Conservation (phyloP, 129 eudicot species). For the Dittrichia graveolens region DNA sequence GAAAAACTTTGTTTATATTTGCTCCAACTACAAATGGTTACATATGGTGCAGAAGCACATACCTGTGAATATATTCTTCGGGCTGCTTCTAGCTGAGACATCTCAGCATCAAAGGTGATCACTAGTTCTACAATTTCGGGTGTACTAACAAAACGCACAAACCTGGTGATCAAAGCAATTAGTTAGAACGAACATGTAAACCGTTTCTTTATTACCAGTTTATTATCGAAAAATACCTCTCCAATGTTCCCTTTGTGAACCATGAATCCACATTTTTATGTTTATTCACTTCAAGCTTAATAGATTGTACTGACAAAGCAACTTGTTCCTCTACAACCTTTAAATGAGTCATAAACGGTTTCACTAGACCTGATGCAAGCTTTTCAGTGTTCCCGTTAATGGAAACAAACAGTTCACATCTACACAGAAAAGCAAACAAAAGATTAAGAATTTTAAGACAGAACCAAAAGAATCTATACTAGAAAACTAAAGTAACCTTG, state of each 20-base stretch:
- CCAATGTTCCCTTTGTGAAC: constrained; percentile 99
- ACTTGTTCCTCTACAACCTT: constrained; percentile 89
- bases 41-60: constrained; percentile 7
- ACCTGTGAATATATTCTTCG: constrained; percentile 94
- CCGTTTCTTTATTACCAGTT: neutral
- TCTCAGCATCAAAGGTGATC: constrained; percentile 84
- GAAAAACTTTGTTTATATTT: neutral
- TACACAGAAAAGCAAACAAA: constrained; percentile 31
- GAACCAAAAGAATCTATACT: neutral
- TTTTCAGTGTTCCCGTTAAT: constrained; percentile 74
- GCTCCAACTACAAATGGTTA: constrained; percentile 11
- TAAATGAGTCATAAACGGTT: constrained; percentile 84
- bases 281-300: constrained; percentile 77
- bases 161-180: constrained; percentile 47
- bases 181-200: constrained; percentile 9
- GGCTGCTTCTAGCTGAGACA: constrained; percentile 97
- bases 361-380: constrained; percentile 88
- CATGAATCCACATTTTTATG: constrained; percentile 64
- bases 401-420: constrained; percentile 92
- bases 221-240: constrained; percentile 55
- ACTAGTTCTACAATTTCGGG: constrained; percentile 94
- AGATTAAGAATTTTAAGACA: neutral
- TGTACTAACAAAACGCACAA: constrained; percentile 96
- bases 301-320: constrained; percentile 62
- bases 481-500: constrained; percentile 48